A percentile compares a stretch with the other conserved stretches of the same genome.
Evolutionary conservation across 331 rosid species (phyloP).

Genomic region (Rhamnella rubrinervis): DNA sequence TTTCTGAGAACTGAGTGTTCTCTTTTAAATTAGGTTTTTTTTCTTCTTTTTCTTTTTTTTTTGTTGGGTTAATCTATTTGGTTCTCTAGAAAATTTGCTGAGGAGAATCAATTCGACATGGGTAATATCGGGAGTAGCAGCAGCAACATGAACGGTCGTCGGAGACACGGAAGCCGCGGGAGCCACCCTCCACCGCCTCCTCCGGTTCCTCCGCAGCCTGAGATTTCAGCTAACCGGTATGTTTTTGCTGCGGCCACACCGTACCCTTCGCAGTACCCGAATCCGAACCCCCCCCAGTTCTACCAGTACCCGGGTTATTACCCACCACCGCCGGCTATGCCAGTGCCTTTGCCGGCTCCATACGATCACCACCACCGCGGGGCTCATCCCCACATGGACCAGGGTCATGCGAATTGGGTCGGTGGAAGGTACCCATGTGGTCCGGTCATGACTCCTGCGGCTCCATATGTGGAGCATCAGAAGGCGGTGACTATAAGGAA

Average conservation of each 20-base stretch:
- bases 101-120: slow-evolving; percentile 34
- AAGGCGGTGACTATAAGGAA: slow-evolving; percentile 87
- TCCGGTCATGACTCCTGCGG: slow-evolving; percentile 40
- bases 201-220: slow-evolving; percentile 66
- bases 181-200: slow-evolving; percentile 62
- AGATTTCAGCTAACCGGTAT: slow-evolving; percentile 50
- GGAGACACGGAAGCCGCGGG: slow-evolving; percentile 49
- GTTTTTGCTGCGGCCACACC: slow-evolving; percentile 62
- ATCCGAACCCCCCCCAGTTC: slow-evolving; percentile 45
- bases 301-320: slow-evolving; percentile 64
- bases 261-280: slow-evolving; percentile 55
- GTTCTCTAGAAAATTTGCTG: background rate
- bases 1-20: background rate
- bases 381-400: slow-evolving; percentile 39
- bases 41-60: background rate
- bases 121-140: slow-evolving; percentile 66
- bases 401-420: slow-evolving; percentile 48
- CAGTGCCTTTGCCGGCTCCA: slow-evolving; percentile 64
- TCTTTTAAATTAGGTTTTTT: background rate
- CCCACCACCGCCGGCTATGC: slow-evolving; percentile 47
- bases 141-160: slow-evolving; percentile 36
- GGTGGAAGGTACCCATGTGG: slow-evolving; percentile 59
- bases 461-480: slow-evolving; percentile 83
- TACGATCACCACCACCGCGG: slow-evolving; percentile 72
- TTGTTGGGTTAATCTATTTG: background rate